Conservation (phyloP, 768 basidiomycete species). For the Rhodotorula babjevae region DNA sequence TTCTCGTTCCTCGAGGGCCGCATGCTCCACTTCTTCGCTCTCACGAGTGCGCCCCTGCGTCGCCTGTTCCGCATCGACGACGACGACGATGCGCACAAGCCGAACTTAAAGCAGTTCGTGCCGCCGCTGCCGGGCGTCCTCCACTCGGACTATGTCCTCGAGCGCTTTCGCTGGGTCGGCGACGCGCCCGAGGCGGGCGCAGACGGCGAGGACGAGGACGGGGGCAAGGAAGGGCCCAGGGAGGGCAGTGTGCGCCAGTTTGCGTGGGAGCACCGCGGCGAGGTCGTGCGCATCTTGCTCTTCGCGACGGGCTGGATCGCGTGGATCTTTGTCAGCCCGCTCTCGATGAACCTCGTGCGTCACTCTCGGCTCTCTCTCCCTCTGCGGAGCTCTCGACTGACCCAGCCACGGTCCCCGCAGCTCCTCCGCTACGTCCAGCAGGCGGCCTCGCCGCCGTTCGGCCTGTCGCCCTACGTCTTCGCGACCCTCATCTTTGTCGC, state of each 20-base stretch:
- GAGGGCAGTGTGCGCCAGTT: conserved; percentile 11
- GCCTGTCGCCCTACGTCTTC: conserved; percentile 30
- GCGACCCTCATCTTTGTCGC: conserved; percentile 26
- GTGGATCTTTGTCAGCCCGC: conserved; percentile 26
- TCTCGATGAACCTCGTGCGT: conserved; percentile 34
- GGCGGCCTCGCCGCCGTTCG: conserved; percentile 4
- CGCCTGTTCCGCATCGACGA: background rate
- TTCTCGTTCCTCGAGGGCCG: conserved; percentile 29
- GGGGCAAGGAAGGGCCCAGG: background rate
- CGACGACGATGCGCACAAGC: no score
- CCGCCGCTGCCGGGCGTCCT: conserved; percentile 19
- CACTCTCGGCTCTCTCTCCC: no score
- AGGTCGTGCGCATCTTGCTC: conserved; percentile 6
- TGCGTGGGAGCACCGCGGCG: conserved; percentile 5
- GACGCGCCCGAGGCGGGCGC: background rate
- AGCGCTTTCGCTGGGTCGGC: conserved; percentile 18
- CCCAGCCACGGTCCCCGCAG: background rate
- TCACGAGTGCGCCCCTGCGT: background rate
- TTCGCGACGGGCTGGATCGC: conserved; percentile 31
- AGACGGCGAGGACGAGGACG: background rate
- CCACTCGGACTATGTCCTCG: conserved; percentile 10
- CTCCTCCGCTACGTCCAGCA: conserved; percentile 35
- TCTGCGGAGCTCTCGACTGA: background rate
- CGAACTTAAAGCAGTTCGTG: conserved; percentile 7
- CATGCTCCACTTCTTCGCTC: conserved; percentile 20